Evolutionary conservation across 2,329 filamentous ascomycete genomes (phyloP).

Genomic region (Juglanconis sp.): DNA sequence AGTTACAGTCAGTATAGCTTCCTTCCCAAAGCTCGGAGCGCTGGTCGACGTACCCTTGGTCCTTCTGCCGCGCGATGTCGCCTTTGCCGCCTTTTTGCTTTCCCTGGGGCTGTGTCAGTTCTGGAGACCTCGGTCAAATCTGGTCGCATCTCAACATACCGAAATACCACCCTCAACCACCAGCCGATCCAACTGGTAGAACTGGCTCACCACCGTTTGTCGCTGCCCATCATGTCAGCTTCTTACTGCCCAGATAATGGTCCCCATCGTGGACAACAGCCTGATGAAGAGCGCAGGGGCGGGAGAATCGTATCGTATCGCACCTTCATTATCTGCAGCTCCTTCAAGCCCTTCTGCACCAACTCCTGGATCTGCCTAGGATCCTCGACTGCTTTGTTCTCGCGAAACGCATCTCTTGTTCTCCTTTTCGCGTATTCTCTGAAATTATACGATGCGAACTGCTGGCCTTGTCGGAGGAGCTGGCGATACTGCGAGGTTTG

Average conservation of each 20-base stretch:
- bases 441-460: constrained; percentile 96
- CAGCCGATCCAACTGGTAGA: constrained; percentile 86
- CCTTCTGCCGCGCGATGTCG: constrained; percentile 71
- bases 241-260: too few relatives aligned
- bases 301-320: constrained; percentile 16
- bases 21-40: neutral
- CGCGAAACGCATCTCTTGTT: constrained; percentile 86
- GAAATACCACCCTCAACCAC: constrained; percentile 87
- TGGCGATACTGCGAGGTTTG: constrained; percentile 71
- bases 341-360: constrained; percentile 81
- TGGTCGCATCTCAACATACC: constrained; percentile 43
- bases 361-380: constrained; percentile 78
- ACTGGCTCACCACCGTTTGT: constrained; percentile 92
- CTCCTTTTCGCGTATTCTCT: constrained; percentile 91
- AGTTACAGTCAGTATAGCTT: neutral
- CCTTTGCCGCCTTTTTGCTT: constrained; percentile 67
- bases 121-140: neutral
- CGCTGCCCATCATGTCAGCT: constrained; percentile 54
- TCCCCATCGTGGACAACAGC: too few relatives aligned
- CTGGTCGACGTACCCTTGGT: constrained; percentile 63
- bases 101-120: constrained; percentile 44
- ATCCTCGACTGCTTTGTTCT: constrained; percentile 71
- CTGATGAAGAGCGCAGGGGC: too few relatives aligned
- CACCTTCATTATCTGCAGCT: constrained; percentile 89
- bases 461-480: constrained; percentile 76